Evolutionary conservation across 2,329 filamentous ascomycete genomes (phyloP).

Genomic region (Geosmithia flava): DNA sequence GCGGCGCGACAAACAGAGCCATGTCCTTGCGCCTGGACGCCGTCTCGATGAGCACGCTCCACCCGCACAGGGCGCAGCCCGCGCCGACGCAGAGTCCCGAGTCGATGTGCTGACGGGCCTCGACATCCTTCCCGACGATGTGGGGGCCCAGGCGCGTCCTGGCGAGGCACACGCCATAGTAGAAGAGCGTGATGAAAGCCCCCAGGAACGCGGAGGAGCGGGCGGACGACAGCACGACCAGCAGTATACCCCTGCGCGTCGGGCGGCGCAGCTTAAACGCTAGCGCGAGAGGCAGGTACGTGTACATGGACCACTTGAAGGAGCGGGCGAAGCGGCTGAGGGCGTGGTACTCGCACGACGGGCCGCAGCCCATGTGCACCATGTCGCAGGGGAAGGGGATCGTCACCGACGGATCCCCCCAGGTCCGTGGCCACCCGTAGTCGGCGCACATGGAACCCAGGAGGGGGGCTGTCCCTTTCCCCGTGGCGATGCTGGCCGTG

Average conservation of each 20-base stretch:
- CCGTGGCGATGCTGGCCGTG: conserved; percentile 35
- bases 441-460: conserved; percentile 62
- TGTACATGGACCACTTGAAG: conserved; percentile 63
- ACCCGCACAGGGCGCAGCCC: conserved; percentile 67
- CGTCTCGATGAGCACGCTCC: conserved; percentile 67
- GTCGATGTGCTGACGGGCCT: conserved; percentile 39
- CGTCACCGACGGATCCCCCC: conserved; percentile 58
- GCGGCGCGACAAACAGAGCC: conserved; percentile 67
- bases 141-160: conserved; percentile 62
- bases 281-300: conserved; percentile 65
- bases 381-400: conserved; percentile 72
- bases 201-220: conserved; percentile 70
- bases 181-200: conserved; percentile 67
- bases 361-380: conserved; percentile 68
- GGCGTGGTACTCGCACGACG: conserved; percentile 65
- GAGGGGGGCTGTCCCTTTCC: conserved; percentile 31
- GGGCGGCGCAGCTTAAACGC: conserved; percentile 43
- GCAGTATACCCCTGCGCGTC: conserved; percentile 30
- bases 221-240: conserved; percentile 45
- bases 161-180: conserved; percentile 72
- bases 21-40: conserved; percentile 57
- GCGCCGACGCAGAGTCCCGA: conserved; percentile 55
- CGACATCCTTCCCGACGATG: conserved; percentile 42
- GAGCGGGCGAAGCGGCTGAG: conserved; percentile 53
- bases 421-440: conserved; percentile 53